Percentiles rank a stretch among this genome's conserved stretches.
Conservation (phyloP, 1,284 basidiomycete species). For the Retiboletus fuscus region DNA sequence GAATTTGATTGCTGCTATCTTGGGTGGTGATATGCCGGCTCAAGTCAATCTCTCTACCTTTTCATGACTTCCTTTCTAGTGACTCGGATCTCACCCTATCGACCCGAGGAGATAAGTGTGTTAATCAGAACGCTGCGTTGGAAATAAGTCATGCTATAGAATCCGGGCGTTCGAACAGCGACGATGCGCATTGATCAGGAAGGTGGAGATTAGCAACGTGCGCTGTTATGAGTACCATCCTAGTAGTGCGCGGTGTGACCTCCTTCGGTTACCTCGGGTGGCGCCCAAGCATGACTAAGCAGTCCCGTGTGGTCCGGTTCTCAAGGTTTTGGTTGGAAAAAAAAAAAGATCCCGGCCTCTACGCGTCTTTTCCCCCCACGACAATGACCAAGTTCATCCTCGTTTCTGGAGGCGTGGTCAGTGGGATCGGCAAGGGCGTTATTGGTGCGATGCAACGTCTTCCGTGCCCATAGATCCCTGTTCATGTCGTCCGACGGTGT, state of each 20-base stretch:
- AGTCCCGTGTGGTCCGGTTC: neutral
- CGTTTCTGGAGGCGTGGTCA: slow-evolving; percentile 92
- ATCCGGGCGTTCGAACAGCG: neutral
- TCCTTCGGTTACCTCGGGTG: neutral
- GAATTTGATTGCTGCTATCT: slow-evolving; percentile 70
- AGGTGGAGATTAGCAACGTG: slow-evolving; percentile 9
- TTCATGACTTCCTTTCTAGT: slow-evolving; percentile 59
- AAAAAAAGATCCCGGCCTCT: slow-evolving; percentile 1
- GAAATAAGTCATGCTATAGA: neutral
- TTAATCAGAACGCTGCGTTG: neutral
- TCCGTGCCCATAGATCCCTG: slow-evolving; percentile 41
- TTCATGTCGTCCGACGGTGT: slow-evolving; percentile 34
- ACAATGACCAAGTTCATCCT: slow-evolving; percentile 90
- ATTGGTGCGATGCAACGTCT: slow-evolving; percentile 74
- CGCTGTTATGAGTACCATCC: neutral
- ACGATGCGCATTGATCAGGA: neutral
- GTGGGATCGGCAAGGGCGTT: slow-evolving; percentile 94
- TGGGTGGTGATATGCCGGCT: slow-evolving; percentile 66
- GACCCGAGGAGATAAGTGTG: neutral
- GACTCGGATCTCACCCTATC: slow-evolving; percentile 23
- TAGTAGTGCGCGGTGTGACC: no score
- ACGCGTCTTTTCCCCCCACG: slow-evolving; percentile 21
- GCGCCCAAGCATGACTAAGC: slow-evolving; percentile 34
- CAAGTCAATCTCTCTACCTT: slow-evolving; percentile 54
- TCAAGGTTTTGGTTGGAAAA: neutral